These are phyloP conservation scores for Wickerhamomyces tratensis DNA, from an alignment of 805 yeast species.

Conservation along the genomic window DNA sequence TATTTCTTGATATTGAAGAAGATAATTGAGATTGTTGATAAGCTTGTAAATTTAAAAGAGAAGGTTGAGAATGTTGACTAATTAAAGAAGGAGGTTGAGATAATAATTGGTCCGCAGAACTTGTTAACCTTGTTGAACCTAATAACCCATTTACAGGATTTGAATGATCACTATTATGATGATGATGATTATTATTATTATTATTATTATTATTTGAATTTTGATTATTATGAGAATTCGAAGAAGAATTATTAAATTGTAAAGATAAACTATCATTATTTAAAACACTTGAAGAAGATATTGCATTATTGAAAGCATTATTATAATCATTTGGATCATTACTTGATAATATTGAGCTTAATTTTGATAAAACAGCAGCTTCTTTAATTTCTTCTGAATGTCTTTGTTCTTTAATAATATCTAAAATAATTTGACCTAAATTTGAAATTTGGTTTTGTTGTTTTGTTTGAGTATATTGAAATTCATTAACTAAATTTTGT, in stretches of 20 bases:
- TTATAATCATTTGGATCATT: slow-evolving; percentile 11
- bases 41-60: background rate
- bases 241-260: background rate
- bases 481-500: slow-evolving; percentile 14
- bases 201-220: too few species aligned
- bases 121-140: background rate
- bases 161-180: background rate
- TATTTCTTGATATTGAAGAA: too few species aligned
- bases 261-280: background rate
- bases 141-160: background rate
- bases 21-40: background rate
- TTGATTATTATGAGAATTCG: too few species aligned
- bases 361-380: slow-evolving; percentile 11
- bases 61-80: background rate
- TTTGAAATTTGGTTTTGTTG: slow-evolving; percentile 15
- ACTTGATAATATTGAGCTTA: slow-evolving; percentile 11
- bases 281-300: slow-evolving; percentile 2
- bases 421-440: slow-evolving; percentile 14
- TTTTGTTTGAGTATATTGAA: slow-evolving; percentile 15
- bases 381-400: slow-evolving; percentile 15
- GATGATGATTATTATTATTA: too few species aligned
- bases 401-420: slow-evolving; percentile 16
- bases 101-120: background rate
- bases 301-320: slow-evolving; percentile 3
- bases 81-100: background rate